Conservation (phyloP, 257 asterid genomes). For the Lithospermum erythrorhizon region DNA sequence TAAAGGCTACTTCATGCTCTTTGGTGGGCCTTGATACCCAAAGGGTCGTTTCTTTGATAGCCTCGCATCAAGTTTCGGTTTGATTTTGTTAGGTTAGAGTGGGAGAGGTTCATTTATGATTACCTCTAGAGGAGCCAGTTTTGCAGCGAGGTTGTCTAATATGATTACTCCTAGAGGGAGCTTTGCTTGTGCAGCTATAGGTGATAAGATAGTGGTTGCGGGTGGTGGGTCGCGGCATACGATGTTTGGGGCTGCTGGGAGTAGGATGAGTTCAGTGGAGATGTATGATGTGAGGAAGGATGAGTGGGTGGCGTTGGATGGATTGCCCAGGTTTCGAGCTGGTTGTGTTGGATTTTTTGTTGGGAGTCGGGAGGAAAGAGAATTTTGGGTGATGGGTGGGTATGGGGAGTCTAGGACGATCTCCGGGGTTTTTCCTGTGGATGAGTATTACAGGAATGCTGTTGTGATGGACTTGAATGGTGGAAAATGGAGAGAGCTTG, state of each 20-base stretch:
- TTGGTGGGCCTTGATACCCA: constrained; percentile 74
- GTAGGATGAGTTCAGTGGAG: constrained; percentile 88
- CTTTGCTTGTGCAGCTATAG: constrained; percentile 70
- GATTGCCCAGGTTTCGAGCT: constrained; percentile 87
- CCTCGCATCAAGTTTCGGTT: constrained; percentile 61
- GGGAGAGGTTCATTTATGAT: constrained; percentile 78
- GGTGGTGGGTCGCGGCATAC: constrained; percentile 92
- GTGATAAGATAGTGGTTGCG: constrained; percentile 68
- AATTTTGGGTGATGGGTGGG: constrained; percentile 99
- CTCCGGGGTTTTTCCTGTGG: constrained; percentile 80
- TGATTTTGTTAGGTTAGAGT: constrained; percentile 32
- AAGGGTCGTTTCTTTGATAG: constrained; percentile 69
- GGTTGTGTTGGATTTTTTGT: constrained; percentile 80
- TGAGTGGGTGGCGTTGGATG: constrained; percentile 82
- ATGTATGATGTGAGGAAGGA: constrained; percentile 74
- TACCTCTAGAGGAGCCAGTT: constrained; percentile 79
- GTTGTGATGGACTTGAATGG: constrained; percentile 77
- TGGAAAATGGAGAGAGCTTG: constrained; percentile 83
- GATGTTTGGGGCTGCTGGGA: constrained; percentile 86
- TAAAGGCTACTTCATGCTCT: constrained; percentile 64
- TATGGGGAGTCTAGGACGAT: constrained; percentile 80
- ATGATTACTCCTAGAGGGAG: constrained; percentile 91
- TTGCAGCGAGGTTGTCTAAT: constrained; percentile 46
- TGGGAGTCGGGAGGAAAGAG: constrained; percentile 36
- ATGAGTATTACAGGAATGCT: constrained; percentile 73